Percentiles rank a stretch among this genome's conserved stretches.
Conservation (phyloP, 257 asterid genomes). For the Orobanche coerulescens region DNA sequence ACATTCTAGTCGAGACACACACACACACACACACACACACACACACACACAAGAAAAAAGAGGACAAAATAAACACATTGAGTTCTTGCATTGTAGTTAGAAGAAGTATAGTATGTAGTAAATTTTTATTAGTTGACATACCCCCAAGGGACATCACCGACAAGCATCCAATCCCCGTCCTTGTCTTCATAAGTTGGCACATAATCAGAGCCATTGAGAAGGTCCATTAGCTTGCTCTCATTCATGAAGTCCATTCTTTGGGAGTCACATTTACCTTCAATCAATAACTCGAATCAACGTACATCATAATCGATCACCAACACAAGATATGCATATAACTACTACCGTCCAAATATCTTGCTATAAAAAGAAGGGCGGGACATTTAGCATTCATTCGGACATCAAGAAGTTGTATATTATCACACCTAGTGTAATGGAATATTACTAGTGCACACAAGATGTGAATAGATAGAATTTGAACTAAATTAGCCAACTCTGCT, state of each 20-base stretch:
- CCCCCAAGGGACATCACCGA: constrained; percentile 86
- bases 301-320: no score
- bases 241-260: constrained; percentile 72
- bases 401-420: no score
- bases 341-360: no score
- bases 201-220: constrained; percentile 58
- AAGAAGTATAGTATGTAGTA: not conserved
- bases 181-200: constrained; percentile 76
- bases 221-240: constrained; percentile 66
- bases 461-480: no score
- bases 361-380: no score
- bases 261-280: constrained; percentile 51
- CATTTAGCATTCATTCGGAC: no score
- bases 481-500: no score
- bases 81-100: not conserved
- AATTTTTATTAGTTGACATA: constrained; percentile 26
- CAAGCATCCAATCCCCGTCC: constrained; percentile 89
- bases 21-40: not conserved
- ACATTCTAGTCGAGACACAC: constrained; percentile 33
- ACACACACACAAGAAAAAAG: not conserved
- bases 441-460: no score
- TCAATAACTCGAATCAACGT: not conserved
- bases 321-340: not conserved
- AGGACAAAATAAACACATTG: not conserved
- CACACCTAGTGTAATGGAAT: no score